Evolutionary conservation across 495 filamentous ascomycete genomes (phyloP).

Genomic region (Coniosporium apollinis): DNA sequence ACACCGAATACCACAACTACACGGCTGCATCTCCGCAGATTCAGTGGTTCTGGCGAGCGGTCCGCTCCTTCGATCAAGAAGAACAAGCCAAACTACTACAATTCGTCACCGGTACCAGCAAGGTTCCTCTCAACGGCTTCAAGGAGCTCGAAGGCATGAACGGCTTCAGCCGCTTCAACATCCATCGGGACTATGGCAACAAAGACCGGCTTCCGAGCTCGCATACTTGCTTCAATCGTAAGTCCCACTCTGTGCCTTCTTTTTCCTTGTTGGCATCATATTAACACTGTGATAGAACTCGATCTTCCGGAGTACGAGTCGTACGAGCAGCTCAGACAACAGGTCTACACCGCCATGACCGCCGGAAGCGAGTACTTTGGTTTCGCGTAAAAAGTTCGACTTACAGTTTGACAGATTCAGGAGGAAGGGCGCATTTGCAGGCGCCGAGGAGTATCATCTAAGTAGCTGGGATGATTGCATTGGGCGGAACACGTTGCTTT

Average conservation of each 20-base stretch:
- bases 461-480: no score
- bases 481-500: no score
- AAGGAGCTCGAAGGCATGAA: constrained; percentile 99
- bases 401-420: not conserved
- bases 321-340: constrained; percentile 76
- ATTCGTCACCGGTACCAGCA: constrained; percentile 96
- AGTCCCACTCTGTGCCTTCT: constrained; percentile 27
- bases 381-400: constrained; percentile 49
- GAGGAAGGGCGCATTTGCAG: not conserved
- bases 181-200: constrained; percentile 95
- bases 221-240: constrained; percentile 99
- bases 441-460: no score
- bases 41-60: constrained; percentile 99
- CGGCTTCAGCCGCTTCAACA: constrained; percentile 94
- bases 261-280: not conserved
- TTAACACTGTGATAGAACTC: constrained; percentile 47
- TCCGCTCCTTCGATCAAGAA: constrained; percentile 97
- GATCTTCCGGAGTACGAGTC: constrained; percentile 97
- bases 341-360: constrained; percentile 86
- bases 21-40: constrained; percentile 87
- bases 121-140: constrained; percentile 97
- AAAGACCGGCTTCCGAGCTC: constrained; percentile 92
- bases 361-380: constrained; percentile 95
- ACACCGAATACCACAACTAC: constrained; percentile 98
- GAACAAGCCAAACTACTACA: constrained; percentile 94